Evolutionary conservation across 768 basidiomycete genomes (phyloP), one percentile per base, ranked within the genome.

Genomic region (Lentinula guzmanii): DNA sequence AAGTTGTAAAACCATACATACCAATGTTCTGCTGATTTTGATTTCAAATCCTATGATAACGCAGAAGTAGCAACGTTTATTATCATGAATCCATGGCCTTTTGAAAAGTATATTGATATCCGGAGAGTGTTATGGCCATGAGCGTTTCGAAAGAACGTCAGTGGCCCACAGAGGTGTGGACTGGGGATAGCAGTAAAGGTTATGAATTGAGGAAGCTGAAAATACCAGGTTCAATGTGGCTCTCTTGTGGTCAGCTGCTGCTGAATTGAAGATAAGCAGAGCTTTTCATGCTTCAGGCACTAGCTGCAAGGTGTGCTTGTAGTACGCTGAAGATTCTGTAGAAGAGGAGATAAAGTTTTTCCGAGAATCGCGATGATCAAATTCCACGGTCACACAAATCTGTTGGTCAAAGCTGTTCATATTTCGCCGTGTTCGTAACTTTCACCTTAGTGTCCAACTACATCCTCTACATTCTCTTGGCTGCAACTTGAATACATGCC

Each of bases 401-500:
- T 28, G 28, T 39, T 13, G n/a, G n/a, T 55, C 34, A 24, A 41
- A 54, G 34, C 37, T 35, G 37, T 54, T 41, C 41, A 16, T 33
- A 13, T 34, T 24, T 15, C 15, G 2, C 5, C 6, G 7, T 52
- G 24, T 31, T 52, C 15, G 21, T 34, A 11, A 9, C 24, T 52
- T 3, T 8, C 4, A 28, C 24, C 28, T 34, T n/a, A 48, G 24
- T 54, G 10, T 2, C 21, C 39, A 7, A 5, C 37, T 13, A 3
- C 28, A 28, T 28, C 3, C 1, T 28, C 28, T 28, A 28, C 28
- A 28, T 28, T 28, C 28, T 28, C 28, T 28, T 28, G 28, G 28
- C 28, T 28, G 28, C 28, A 28, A 28, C 28, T 28, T 28, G 28
- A 28, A 28, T 28, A 28, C 28, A 87, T 88, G 86, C 86, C 86